A percentile compares a stretch with the other conserved stretches of the same genome.
phyloP scores from a whole-genome alignment of 2,329 filamentous ascomycete species.

The Monosporascus cannonballus region DNA sequence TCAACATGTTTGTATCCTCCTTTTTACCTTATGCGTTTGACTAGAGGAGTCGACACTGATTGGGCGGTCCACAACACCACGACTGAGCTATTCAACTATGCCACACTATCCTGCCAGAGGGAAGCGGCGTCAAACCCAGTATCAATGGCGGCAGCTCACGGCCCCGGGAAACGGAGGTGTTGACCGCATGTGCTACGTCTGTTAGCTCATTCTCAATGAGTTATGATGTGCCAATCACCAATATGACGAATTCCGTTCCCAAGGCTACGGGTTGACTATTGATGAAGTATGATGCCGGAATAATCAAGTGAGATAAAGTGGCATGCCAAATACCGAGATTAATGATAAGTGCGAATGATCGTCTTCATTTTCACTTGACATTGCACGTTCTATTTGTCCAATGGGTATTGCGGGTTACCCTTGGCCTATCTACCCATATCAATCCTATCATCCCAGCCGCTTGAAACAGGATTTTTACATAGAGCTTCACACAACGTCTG shows the following conservation, averaged over 20 bases:
- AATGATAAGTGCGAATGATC: too few species aligned
- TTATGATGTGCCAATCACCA: conserved; percentile 37
- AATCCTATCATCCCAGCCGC: too few species aligned
- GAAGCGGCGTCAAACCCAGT: conserved; percentile 39
- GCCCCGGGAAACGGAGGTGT: conserved; percentile 40
- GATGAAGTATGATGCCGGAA: not conserved
- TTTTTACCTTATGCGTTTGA: conserved; percentile 35
- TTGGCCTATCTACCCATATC: too few species aligned
- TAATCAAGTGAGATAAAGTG: not conserved
- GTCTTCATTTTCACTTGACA: too few species aligned
- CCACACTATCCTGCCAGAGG: conserved; percentile 28
- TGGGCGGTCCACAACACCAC: conserved; percentile 37
- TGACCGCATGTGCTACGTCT: conserved; percentile 22
- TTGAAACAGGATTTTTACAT: too few species aligned
- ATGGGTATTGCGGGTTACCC: too few species aligned
- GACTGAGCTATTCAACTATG: conserved; percentile 37
- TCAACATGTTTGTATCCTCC: conserved; percentile 13
- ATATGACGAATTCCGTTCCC: not conserved
- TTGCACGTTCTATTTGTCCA: too few species aligned
- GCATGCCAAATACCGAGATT: conserved; percentile 4
- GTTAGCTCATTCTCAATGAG: conserved; percentile 45
- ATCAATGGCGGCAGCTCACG: conserved; percentile 45
- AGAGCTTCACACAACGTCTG: too few species aligned
- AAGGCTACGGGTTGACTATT: not conserved
- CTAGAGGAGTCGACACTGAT: conserved; percentile 41